Percentiles rank a stretch among this genome's conserved stretches.
Conservation (phyloP, 176 grass and related monocot species). For the Carex cristatella region DNA sequence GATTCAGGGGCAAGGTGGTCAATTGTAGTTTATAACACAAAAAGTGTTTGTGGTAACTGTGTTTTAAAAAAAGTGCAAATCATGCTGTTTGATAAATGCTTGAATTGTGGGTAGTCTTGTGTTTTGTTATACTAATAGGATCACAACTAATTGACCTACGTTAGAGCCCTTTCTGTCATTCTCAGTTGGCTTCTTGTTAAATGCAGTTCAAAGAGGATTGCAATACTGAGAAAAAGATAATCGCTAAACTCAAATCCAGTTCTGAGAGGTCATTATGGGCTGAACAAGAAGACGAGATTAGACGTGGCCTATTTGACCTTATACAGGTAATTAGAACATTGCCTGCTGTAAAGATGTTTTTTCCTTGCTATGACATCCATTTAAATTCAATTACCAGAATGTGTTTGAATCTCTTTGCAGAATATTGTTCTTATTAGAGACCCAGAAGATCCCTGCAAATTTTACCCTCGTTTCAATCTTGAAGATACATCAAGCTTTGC, state of each 20-base stretch:
- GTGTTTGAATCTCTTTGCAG: constrained; percentile 36
- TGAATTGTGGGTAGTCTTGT: background rate
- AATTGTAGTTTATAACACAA: background rate
- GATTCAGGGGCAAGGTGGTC: background rate
- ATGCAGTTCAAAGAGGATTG: constrained; percentile 96
- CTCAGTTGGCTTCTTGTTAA: background rate
- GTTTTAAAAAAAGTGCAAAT: background rate
- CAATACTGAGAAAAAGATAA: constrained; percentile 97
- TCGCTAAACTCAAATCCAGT: constrained; percentile 69
- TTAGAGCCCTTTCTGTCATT: no score
- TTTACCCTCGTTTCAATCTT: constrained; percentile 94
- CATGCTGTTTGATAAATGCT: background rate
- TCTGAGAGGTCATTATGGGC: constrained; percentile 73
- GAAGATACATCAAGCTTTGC: constrained; percentile 88
- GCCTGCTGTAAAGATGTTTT: constrained; percentile 11
- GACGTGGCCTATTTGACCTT: constrained; percentile 67
- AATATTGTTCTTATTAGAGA: constrained; percentile 96
- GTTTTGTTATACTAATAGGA: background rate
- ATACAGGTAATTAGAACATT: constrained; percentile 52
- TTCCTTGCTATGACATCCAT: background rate
- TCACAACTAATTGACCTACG: background rate
- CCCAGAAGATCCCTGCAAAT: constrained; percentile 74
- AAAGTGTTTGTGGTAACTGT: background rate
- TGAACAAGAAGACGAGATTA: constrained; percentile 80
- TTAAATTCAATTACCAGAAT: constrained; percentile 22